phyloP scores from a whole-genome alignment of 2,329 filamentous ascomycete species.

The Alternaria ventricosa region DNA sequence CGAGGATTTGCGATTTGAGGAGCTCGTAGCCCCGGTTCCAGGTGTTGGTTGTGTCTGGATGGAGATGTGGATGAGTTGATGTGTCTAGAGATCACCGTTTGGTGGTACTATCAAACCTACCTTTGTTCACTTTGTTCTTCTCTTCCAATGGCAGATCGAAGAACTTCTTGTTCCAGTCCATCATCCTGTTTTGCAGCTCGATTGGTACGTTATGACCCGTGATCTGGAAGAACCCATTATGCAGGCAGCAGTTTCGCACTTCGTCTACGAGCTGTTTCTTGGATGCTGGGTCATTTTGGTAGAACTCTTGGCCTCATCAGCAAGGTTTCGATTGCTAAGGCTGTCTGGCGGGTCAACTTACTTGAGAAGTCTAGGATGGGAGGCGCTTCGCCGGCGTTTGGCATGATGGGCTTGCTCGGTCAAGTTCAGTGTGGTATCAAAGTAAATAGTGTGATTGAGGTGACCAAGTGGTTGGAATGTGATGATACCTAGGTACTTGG shows the following conservation, averaged over 20 bases:
- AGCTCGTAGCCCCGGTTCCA: constrained; percentile 55
- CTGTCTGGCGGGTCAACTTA: neutral
- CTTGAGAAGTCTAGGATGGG: constrained; percentile 39
- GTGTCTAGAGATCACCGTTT: rapidly evolving
- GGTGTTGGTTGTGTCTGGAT: constrained; percentile 43
- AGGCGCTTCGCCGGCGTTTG: constrained; percentile 27
- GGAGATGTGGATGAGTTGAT: neutral
- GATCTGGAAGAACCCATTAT: constrained; percentile 57
- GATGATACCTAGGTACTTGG: neutral
- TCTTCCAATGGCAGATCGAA: constrained; percentile 51
- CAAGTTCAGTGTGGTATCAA: neutral
- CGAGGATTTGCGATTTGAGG: constrained; percentile 52
- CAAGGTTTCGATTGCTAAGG: neutral
- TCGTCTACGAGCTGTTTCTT: constrained; percentile 37
- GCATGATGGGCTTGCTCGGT: constrained; percentile 18
- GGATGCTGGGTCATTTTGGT: constrained; percentile 26
- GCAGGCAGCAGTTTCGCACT: constrained; percentile 39
- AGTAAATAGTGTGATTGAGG: neutral
- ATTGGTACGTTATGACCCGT: constrained; percentile 50
- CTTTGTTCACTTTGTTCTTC: constrained; percentile 51
- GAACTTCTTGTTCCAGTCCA: constrained; percentile 50
- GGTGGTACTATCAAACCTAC: neutral
- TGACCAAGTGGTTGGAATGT: neutral
- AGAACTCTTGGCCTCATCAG: constrained; percentile 27
- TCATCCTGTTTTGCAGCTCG: constrained; percentile 47